Evolutionary conservation across 2,329 filamentous ascomycete species (phyloP).

Genomic region (Eurotiales sp.): DNA sequence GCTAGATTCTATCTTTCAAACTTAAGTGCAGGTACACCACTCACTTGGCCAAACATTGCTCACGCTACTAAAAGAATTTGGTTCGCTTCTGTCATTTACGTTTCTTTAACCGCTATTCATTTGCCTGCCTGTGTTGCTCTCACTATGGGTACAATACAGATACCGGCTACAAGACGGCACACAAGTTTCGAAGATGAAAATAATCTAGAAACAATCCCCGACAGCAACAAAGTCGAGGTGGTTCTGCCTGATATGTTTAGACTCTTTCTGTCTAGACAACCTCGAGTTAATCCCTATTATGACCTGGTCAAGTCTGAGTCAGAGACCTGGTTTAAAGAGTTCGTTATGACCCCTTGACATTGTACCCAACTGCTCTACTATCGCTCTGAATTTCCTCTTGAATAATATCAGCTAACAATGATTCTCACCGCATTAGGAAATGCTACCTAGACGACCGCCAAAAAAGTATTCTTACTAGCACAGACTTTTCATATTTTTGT

Average conservation of each 20-base stretch:
- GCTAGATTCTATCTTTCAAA: too few relatives aligned
- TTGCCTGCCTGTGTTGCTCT: too few relatives aligned
- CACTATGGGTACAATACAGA: too few relatives aligned
- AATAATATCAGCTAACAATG: slow-evolving; percentile 12
- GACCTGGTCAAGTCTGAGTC: slow-evolving; percentile 21
- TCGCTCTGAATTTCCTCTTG: too few relatives aligned
- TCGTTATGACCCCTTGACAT: neutral
- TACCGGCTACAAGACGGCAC: too few relatives aligned
- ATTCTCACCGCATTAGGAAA: slow-evolving; percentile 12
- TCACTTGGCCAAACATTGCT: too few relatives aligned
- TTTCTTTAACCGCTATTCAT: too few relatives aligned
- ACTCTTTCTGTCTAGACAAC: slow-evolving; percentile 3
- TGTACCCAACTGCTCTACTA: neutral
- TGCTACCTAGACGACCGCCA: neutral
- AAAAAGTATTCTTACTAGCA: slow-evolving; percentile 12
- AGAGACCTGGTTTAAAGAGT: slow-evolving; percentile 24
- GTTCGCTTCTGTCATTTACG: too few relatives aligned
- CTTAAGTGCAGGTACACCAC: too few relatives aligned
- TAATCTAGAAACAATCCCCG: neutral
- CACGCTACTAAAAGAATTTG: too few relatives aligned
- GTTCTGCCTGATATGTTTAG: slow-evolving; percentile 26
- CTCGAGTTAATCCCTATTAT: slow-evolving; percentile 21
- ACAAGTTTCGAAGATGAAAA: too few relatives aligned
- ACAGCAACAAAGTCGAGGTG: slow-evolving; percentile 9
- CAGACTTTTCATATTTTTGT: slow-evolving; percentile 26